A percentile compares a stretch with the other conserved stretches of the same genome.
Conservation (phyloP, 2,329 filamentous ascomycete genomes). For the Botryotinia globosa region DNA sequence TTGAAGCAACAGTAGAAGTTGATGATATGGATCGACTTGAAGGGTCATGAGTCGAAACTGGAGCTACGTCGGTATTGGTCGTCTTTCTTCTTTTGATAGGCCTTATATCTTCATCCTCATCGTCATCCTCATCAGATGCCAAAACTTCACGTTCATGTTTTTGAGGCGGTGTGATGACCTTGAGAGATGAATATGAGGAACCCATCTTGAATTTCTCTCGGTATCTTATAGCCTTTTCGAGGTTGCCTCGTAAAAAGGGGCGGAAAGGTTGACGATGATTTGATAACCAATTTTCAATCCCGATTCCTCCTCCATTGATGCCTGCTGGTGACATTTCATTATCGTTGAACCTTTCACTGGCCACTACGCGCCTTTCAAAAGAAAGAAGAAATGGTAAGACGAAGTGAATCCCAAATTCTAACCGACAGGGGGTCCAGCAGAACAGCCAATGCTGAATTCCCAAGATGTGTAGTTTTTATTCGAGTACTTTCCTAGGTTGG, state of each 20-base stretch:
- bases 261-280: slow-evolving; percentile 18
- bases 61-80: neutral
- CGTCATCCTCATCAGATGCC: slow-evolving; percentile 29
- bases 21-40: neutral
- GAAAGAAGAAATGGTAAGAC: neutral
- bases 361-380: neutral
- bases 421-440: neutral
- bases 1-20: slow-evolving; percentile 7
- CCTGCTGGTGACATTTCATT: slow-evolving; percentile 28
- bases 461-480: neutral
- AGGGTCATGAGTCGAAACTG: neutral
- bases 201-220: slow-evolving; percentile 27
- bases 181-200: slow-evolving; percentile 26
- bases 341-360: slow-evolving; percentile 7
- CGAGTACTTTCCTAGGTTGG: neutral
- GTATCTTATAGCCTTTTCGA: slow-evolving; percentile 25
- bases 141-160: slow-evolving; percentile 14
- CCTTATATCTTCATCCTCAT: slow-evolving; percentile 30
- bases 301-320: slow-evolving; percentile 25
- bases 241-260: slow-evolving; percentile 30
- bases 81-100: slow-evolving; percentile 33
- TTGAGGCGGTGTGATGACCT: slow-evolving; percentile 13
- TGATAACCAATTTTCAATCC: slow-evolving; percentile 19
- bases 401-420: neutral
- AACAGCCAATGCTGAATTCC: neutral